These are phyloP conservation scores for Plasmodium berghei DNA, from an alignment of 169 alveolate genomes.

Conservation along the genomic window DNA sequence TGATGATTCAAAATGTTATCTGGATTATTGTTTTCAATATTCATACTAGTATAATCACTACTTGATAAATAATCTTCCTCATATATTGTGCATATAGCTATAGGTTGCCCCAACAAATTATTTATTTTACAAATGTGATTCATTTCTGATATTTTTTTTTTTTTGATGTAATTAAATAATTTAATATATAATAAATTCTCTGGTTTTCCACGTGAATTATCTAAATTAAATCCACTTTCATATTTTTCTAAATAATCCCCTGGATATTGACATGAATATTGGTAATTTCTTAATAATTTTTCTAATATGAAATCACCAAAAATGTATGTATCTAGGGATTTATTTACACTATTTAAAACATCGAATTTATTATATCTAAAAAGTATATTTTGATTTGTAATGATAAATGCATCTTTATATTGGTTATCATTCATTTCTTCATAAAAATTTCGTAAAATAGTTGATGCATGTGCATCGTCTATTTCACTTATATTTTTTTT, in stretches of 20 bases:
- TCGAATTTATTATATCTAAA: conserved; percentile 55
- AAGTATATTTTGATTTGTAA: conserved; percentile 62
- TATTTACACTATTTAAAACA: conserved; percentile 42
- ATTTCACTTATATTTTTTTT: conserved; percentile 62
- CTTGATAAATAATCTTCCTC: conserved; percentile 3
- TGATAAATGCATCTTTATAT: conserved; percentile 31
- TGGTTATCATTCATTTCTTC: conserved; percentile 47
- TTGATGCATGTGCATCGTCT: conserved; percentile 63
- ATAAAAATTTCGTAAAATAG: conserved; percentile 35
- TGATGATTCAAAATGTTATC: not conserved
- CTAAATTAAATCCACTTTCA: conserved; percentile 66
- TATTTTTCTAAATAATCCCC: conserved; percentile 65
- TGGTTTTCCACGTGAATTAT: conserved; percentile 14
- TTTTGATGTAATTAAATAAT: conserved; percentile 63
- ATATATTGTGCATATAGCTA: conserved; percentile 67
- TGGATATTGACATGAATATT: conserved; percentile 69
- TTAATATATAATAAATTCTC: conserved; percentile 45
- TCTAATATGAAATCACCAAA: conserved; percentile 69
- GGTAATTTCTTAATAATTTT: conserved; percentile 52
- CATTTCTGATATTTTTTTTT: conserved; percentile 73
- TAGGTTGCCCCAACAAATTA: conserved; percentile 73
- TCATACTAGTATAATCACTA: not conserved
- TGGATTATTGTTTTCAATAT: not conserved
- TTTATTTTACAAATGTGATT: conserved; percentile 55
- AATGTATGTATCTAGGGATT: conserved; percentile 67